Percentiles rank a stretch among this genome's conserved stretches.
Evolutionary conservation across 148 eudicot species (phyloP).

Genomic region (Amaranthus palmeri): DNA sequence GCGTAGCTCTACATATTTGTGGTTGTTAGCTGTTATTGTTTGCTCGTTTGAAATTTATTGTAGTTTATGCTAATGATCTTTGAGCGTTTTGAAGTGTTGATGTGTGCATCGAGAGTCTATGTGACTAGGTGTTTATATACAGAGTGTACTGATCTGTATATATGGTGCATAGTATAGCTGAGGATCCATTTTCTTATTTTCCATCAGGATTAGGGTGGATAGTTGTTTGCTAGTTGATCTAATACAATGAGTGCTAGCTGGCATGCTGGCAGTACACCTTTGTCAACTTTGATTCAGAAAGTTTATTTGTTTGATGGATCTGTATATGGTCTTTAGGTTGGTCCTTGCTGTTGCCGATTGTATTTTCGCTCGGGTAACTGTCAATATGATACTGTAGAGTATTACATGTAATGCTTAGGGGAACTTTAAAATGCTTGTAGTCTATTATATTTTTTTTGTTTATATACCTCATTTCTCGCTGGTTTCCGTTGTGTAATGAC

Average conservation of each 20-base stretch:
- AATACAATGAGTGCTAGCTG: neutral
- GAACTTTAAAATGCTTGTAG: neutral
- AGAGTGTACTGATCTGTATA: neutral
- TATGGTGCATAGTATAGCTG: neutral
- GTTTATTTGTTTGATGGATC: neutral
- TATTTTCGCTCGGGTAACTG: neutral
- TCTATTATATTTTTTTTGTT: neutral
- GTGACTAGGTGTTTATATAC: neutral
- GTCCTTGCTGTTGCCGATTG: neutral
- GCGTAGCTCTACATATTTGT: neutral
- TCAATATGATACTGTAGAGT: neutral
- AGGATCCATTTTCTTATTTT: neutral
- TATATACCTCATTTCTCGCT: neutral
- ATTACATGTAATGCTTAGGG: neutral
- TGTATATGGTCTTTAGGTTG: neutral
- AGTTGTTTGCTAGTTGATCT: constrained; percentile 5
- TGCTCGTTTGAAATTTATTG: neutral
- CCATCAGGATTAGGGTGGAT: neutral
- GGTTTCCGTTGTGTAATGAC: neutral
- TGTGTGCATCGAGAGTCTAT: neutral
- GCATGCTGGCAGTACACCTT: neutral
- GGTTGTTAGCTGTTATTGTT: neutral
- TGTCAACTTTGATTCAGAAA: neutral
- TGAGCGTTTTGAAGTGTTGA: neutral
- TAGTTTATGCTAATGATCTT: neutral